Conservation (phyloP, 2,329 filamentous ascomycete species). For the Aaosphaeria pasadenensis region DNA sequence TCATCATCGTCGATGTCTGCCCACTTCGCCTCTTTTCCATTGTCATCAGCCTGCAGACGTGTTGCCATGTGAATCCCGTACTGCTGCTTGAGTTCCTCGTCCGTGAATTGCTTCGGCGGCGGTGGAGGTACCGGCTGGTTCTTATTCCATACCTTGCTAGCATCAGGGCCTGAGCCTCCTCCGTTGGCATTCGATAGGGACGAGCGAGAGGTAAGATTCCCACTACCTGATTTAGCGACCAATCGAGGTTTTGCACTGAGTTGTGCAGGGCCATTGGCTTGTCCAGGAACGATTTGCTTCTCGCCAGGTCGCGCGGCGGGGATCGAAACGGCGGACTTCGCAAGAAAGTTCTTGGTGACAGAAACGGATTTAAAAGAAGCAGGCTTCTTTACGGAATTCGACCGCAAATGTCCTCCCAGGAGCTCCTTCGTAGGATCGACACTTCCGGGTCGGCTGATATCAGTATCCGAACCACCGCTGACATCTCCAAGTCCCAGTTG, state of each 20-base stretch:
- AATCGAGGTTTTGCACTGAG: slow-evolving; percentile 65
- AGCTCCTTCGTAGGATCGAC: slow-evolving; percentile 53
- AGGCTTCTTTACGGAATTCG: slow-evolving; percentile 65
- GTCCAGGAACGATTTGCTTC: slow-evolving; percentile 46
- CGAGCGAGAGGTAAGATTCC: slow-evolving; percentile 52
- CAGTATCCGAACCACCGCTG: slow-evolving; percentile 74
- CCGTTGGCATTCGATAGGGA: slow-evolving; percentile 58
- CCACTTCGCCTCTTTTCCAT: slow-evolving; percentile 76
- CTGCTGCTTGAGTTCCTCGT: slow-evolving; percentile 79
- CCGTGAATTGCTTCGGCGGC: slow-evolving; percentile 77
- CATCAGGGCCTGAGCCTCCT: slow-evolving; percentile 62
- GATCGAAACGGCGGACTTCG: slow-evolving; percentile 62
- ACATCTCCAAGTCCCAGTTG: slow-evolving; percentile 58
- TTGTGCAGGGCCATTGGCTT: slow-evolving; percentile 47
- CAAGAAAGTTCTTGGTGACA: slow-evolving; percentile 81
- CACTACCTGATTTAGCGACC: slow-evolving; percentile 70
- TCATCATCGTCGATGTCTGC: slow-evolving; percentile 87
- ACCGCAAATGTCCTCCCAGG: slow-evolving; percentile 59
- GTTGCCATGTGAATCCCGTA: slow-evolving; percentile 84
- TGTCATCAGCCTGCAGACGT: slow-evolving; percentile 71
- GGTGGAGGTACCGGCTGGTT: slow-evolving; percentile 72
- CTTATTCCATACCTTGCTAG: slow-evolving; percentile 82
- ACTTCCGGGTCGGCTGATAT: slow-evolving; percentile 60
- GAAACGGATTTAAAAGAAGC: slow-evolving; percentile 81
- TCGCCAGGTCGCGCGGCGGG: slow-evolving; percentile 52